Conservation (phyloP, 345 rosid species). For the Eucalyptus urophylla region DNA sequence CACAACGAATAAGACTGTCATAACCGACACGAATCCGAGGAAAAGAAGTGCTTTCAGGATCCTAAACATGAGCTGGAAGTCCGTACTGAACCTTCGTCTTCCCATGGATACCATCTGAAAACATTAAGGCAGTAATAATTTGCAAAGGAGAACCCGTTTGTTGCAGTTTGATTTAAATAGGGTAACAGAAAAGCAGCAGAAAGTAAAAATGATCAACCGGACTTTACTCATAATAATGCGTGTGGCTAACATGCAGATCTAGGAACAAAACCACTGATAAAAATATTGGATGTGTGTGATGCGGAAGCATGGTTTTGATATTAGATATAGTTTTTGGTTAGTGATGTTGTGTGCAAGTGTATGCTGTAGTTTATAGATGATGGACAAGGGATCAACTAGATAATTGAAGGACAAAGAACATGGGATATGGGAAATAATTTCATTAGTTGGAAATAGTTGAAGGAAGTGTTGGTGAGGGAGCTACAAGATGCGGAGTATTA, state of each 20-base stretch:
- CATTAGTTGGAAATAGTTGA: too few relatives aligned
- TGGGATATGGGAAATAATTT: too few relatives aligned
- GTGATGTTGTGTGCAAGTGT: too few relatives aligned
- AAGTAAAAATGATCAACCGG: not conserved
- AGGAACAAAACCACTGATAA: not conserved
- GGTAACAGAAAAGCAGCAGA: not conserved
- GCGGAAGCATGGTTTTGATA: too few relatives aligned
- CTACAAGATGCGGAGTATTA: too few relatives aligned
- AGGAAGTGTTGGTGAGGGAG: too few relatives aligned
- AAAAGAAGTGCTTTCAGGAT: conserved; percentile 90
- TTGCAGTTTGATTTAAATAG: not conserved
- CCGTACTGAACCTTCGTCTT: conserved; percentile 65
- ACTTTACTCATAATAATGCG: not conserved
- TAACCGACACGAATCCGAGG: conserved; percentile 82
- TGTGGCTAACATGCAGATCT: not conserved
- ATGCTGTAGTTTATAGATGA: too few relatives aligned
- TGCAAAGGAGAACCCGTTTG: not conserved
- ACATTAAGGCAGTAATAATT: not conserved
- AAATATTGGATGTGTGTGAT: too few relatives aligned
- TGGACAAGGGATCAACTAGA: too few relatives aligned
- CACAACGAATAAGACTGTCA: conserved; percentile 78
- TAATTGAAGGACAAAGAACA: too few relatives aligned
- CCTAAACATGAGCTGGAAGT: conserved; percentile 92
- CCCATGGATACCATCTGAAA: conserved; percentile 88
- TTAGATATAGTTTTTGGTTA: too few relatives aligned